Evolutionary conservation across 805 yeast genomes (phyloP), one percentile per base, ranked within the genome.

Genomic region (Nakazawaea populi): DNA sequence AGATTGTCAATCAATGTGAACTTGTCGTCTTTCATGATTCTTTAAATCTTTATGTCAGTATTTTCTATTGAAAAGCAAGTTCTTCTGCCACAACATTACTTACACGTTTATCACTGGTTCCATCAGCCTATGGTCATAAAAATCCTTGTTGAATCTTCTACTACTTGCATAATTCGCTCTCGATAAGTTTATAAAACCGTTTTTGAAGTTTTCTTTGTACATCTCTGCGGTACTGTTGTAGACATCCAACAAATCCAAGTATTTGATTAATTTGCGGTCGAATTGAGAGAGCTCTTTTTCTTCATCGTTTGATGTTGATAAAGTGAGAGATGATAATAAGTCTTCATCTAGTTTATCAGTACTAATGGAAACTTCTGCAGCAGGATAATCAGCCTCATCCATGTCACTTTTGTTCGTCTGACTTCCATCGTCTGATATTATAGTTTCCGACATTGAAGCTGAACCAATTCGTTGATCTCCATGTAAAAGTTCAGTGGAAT

Each of bases 121-220:
- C 40, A 56, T 47, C 24, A 54, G 56, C 32, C 61, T 53, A 14
- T 55, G 53, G 46, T 61, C 63, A 28, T 56, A 54, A 37, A 54
- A 58, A 32, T 53, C 60, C 24, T 49, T 49, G 7, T 55, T 52
- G 44, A 53, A 59, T 37, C 55, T 47, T 37, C 47, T 53, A 31
- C 47, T 48, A 43, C 57, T 52, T 41, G 65, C 65, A 56, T 66
- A 75, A 52, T 72, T 74, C 14, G 79, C 78, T 47, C 79, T 54
- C 49, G 75, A 70, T 47, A 75, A 58, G 44, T 69, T 66, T 12
- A 73, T 57, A 51, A 57, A 71, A 5, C 77, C 80, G 38, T 62
- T 59, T 31, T 59, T 58, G 54, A 66, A 70, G 42, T 57, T 40
- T 5, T 64, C 52, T 42, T 55, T 52, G 2, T 57, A 49, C 8